Evolutionary conservation across 2,329 filamentous ascomycete species (phyloP), one percentile per base, ranked within the genome.

Genomic region (Pyrenophora seminiperda): DNA sequence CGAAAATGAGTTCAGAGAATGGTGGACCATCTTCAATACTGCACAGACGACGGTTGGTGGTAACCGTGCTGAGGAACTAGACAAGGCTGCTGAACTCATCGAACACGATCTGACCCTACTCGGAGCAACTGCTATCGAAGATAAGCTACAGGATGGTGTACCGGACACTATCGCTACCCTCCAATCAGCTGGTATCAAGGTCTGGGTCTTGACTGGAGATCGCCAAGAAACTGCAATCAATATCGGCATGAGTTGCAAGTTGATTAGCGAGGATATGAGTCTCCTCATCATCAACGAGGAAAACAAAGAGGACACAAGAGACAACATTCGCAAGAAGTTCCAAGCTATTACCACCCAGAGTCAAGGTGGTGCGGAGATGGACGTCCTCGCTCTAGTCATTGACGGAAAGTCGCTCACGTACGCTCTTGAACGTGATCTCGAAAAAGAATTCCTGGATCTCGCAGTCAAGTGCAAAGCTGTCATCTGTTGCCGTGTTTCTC

Each of bases 171-270:
- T 99, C 50, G 91, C 97, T 72, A 99, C 94, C 0, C 80, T 99
- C 20, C 95, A 99, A 73, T 90, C 92, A 58, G 94, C 95, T 18
- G 93, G 92, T 44, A 97, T 99, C 80, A 99, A 99, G 76, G 88
- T 99, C 47, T 99, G 94, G 94, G 94, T 99, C 15, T 76, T 99
- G 73, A 99, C 94, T 31, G 94, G 94, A 64, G 94, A 99, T 78
- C 85, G 94, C 65, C 95, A 99, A 75, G 94, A 99, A 75, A 99
- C 94, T 20, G 94, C 94, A 48, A 99, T 99, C 82, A 99, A 99
- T 73, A 99, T 99, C 61, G 94, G 95, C 58, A 99, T 99, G 94
- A 97, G 91, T 72, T 99, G 94, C 77, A 97, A 97, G 76, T 83
- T 99, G 41, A 90, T 99, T 53, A 96, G 91, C 61, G 94, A 99